Evolutionary conservation across 1,139 yeast species (phyloP), one percentile per base, ranked within the genome.

Genomic region (Saccharomyces hybrid): DNA sequence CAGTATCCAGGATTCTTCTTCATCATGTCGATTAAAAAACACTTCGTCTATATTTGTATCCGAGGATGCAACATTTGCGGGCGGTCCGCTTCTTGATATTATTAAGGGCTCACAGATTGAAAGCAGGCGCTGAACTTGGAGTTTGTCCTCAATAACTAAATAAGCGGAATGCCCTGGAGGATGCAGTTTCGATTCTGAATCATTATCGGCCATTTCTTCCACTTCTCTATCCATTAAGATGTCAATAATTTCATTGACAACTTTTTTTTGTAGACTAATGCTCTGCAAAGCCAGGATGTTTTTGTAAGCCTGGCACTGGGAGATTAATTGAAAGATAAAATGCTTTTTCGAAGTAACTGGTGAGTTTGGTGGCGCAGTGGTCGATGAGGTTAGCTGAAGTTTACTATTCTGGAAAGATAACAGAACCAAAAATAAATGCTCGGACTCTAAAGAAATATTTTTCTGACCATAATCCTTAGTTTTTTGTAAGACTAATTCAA

Each of bases 401-500:
- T 52, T 58, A 11, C 52, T 48, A 27, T 58, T 55, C 23, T 56
- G 55, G 38, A 63, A 55, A 1, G 60, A 54, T 51, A 64, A 52
- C 51, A 65, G 41, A 44, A 62, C 62, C 23, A 56, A 49, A 48
- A 62, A 57, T n/a, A 59, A 51, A 26, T 58, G 59, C 49, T 63
- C 62, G 9, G 58, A 53, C 9, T 59, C 63, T 11, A 51, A 50
- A 1, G 61, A 58, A 1, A 57, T 51, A 9, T 52, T 44, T n/a
- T 26, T 19, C 14, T 26, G 25, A 63, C 74, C 67, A 49, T 60
- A 65, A 29, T 68, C 71, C 50, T 70, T 69, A 54, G 79, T 74
- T 59, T 81, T 79, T 51, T 78, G 77, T 27, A 77, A 72, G 0
- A 88, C 84, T 67, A 79, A 84, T 57, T 78, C 72, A 65, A 81